Percentiles rank a stretch among this genome's conserved stretches.
Conservation (phyloP, 371 early-diverging fungal genomes). For the Blyttiomyces sp. region DNA sequence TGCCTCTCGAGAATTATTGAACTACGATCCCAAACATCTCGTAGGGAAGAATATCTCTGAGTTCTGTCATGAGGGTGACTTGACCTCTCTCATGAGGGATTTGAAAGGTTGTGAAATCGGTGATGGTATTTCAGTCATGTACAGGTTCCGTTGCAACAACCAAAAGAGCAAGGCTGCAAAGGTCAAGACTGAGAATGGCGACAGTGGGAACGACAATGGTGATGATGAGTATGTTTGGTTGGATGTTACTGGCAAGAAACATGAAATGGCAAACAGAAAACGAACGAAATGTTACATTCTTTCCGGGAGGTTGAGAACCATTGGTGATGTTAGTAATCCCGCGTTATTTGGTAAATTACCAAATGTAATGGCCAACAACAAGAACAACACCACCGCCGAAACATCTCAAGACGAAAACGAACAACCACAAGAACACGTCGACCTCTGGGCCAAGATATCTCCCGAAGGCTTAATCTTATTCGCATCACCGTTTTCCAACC, state of each 20-base stretch:
- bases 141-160: too few species aligned
- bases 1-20: constrained; percentile 25
- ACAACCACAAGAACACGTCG: constrained; percentile 1
- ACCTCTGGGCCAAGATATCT: constrained; percentile 64
- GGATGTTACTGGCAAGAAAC: constrained; percentile 48
- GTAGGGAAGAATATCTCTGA: constrained; percentile 46
- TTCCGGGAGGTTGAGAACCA: constrained; percentile 48
- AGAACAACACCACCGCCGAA: background rate
- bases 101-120: constrained; percentile 28
- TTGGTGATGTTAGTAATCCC: constrained; percentile 31
- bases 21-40: constrained; percentile 47
- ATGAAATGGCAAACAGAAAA: constrained; percentile 50
- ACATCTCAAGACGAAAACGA: background rate
- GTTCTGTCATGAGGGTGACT: constrained; percentile 59
- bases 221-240: constrained; percentile 54
- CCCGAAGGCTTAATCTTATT: constrained; percentile 56
- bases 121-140: constrained; percentile 45
- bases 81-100: constrained; percentile 56
- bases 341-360: constrained; percentile 7
- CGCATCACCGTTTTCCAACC: constrained; percentile 1
- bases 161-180: too few species aligned
- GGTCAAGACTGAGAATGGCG: too few species aligned
- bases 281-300: constrained; percentile 59
- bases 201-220: too few species aligned
- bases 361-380: background rate